Base-by-base conservation (phyloP, 2,329 filamentous ascomycete species). In the Thyridium curvatum region DNA sequence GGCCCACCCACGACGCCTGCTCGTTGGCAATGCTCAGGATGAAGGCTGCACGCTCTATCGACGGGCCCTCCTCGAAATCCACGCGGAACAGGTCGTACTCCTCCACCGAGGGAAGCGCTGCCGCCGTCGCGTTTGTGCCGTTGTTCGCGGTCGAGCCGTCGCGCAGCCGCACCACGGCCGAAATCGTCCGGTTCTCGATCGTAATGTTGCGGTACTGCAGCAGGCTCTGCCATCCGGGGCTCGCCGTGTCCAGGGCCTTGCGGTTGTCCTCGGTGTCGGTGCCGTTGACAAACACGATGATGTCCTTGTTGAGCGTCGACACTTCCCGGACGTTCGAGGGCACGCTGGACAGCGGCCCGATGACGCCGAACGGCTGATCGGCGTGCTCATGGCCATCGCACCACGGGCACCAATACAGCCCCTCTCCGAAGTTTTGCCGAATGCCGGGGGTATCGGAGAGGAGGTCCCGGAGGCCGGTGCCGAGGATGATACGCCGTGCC, bases 341-440 rank as follows among this genome's bases (percentile, higher is more conserved):
- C 0, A 72, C 58, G 18, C 70, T 59, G 2, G 60, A 48, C 0
- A 79, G 53, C 1, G 59, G 45, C 2, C 63, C 68, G 0, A 82
- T 52, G 28, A 82, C 61, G 2, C 77, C 76, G 2, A 82, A 62
- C 0, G 66, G 42, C 44, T 80, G 75, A 49, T 79, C 74, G 0
- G 69, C 71, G 52, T 81, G 75, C 55, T 82, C 77, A 45, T 72
- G 65, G 12, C 77, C 77, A 49, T 82, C 77, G 45, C 77, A 82
- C 77, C 77, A 82, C 0, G 76, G 75, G 39, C 77, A 82, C 74
- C 77, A 81, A 58, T 61, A 81, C 37, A 81, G 69, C 6, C 77
- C 78, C 42, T 72, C 65, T 35, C 74, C 76, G 68, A 72, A 82
- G 48, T 68, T 71, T 39, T 77, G 70, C 8, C 46, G 26, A 0